phyloP scores from a whole-genome alignment of 108 stramenopile species.

The Cylindrotheca closterium region DNA sequence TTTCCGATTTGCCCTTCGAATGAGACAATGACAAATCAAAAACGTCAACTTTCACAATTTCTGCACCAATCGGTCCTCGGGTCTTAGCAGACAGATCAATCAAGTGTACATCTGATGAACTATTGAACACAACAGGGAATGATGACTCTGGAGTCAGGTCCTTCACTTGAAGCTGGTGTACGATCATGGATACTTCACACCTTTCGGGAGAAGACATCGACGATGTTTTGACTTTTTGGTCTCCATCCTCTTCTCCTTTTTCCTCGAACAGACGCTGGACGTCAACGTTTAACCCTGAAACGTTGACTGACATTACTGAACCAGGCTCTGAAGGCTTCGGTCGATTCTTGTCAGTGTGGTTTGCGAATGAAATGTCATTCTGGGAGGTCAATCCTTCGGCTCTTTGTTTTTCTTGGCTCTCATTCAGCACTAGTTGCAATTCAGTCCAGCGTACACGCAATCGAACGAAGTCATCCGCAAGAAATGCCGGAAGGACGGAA shows the following conservation, averaged over 20 bases:
- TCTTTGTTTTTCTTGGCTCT: conserved; percentile 7
- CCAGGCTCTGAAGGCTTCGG: no score
- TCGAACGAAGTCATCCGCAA: conserved; percentile 64
- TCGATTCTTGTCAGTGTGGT: background rate
- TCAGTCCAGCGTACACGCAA: conserved; percentile 78
- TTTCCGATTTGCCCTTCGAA: conserved; percentile 52
- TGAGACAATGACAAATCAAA: conserved; percentile 81
- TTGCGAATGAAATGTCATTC: background rate
- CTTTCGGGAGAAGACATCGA: conserved; percentile 51
- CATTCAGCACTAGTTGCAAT: conserved; percentile 68
- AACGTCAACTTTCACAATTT: conserved; percentile 70
- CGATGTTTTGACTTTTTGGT: background rate
- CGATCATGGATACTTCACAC: conserved; percentile 73
- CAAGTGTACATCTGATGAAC: conserved; percentile 55
- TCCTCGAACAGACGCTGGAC: conserved; percentile 83
- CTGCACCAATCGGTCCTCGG: conserved; percentile 66
- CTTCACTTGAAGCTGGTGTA: conserved; percentile 64
- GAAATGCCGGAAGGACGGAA: conserved; percentile 31
- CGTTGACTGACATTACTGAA: conserved; percentile 49
- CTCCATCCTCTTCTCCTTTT: conserved; percentile 13
- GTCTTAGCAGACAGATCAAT: conserved; percentile 73
- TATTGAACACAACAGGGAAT: conserved; percentile 74
- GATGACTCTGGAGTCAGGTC: conserved; percentile 64
- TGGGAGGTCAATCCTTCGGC: background rate
- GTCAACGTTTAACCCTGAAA: conserved; percentile 79